Conservation (phyloP, 2,329 filamentous ascomycete species). For the Fusarium solani-melongenae region DNA sequence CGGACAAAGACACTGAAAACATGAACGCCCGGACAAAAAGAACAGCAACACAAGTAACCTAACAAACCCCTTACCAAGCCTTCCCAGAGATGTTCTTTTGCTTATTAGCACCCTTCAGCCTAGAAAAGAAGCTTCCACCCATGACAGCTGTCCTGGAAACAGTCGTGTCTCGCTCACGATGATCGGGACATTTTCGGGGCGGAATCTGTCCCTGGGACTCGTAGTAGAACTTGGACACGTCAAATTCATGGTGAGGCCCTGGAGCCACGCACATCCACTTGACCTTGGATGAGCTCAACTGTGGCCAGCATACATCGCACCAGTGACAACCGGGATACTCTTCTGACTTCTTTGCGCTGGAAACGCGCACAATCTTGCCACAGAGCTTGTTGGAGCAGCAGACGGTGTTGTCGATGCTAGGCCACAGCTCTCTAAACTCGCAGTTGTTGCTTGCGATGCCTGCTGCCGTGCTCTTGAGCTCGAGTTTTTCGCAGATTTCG, state of each 20-base stretch:
- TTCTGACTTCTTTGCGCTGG: conserved; percentile 33
- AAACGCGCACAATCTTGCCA: conserved; percentile 45
- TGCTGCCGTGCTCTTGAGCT: conserved; percentile 39
- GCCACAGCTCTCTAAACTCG: conserved; percentile 48
- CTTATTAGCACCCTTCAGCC: conserved; percentile 17
- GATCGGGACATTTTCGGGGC: conserved; percentile 38
- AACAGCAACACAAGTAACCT: background rate
- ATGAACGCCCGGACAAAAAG: background rate
- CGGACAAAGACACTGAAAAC: no score
- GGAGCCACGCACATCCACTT: conserved; percentile 38
- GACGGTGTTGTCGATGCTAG: conserved; percentile 42
- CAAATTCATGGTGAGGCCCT: conserved; percentile 45
- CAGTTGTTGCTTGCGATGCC: conserved; percentile 36
- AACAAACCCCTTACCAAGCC: conserved; percentile 2
- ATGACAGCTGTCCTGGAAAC: conserved; percentile 7
- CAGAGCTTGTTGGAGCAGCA: conserved; percentile 56
- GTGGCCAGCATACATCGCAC: conserved; percentile 49
- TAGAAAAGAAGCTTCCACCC: conserved; percentile 20
- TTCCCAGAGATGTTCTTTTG: conserved; percentile 25
- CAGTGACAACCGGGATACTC: conserved; percentile 43
- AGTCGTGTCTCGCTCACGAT: conserved; percentile 14
- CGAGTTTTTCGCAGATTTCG: conserved; percentile 44
- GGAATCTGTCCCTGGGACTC: conserved; percentile 46
- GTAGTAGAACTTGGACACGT: conserved; percentile 49
- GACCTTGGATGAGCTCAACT: conserved; percentile 41